These are phyloP conservation scores for Diaporthe longicolla DNA, from an alignment of 2,329 filamentous ascomycete genomes.

Conservation along the genomic window DNA sequence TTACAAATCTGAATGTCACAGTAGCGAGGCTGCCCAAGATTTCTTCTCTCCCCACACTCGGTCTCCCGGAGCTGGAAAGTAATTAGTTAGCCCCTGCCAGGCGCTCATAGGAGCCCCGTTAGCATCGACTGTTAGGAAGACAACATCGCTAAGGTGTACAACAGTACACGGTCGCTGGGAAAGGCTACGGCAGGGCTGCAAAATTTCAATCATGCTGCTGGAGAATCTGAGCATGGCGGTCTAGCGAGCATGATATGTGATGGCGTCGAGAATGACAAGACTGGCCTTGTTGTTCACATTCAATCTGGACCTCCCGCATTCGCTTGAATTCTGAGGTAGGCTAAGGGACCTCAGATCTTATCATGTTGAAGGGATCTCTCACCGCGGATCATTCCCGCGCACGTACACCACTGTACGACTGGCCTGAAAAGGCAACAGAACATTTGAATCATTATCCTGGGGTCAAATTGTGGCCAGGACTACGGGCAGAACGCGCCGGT, in stretches of 20 bases:
- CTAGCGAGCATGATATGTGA: neutral
- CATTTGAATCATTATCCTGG: neutral
- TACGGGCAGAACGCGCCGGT: too few species aligned
- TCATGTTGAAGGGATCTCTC: too few species aligned
- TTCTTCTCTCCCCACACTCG: neutral
- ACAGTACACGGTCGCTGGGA: neutral
- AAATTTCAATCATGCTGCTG: neutral
- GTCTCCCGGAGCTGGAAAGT: neutral
- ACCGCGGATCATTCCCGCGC: too few species aligned
- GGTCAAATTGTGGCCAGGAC: neutral
- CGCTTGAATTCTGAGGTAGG: neutral
- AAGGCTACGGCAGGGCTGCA: neutral
- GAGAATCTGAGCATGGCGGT: neutral
- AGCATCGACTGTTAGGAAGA: neutral
- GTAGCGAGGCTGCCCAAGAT: neutral
- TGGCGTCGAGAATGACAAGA: neutral
- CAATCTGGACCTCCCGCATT: neutral
- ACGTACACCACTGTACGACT: neutral
- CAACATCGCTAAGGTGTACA: neutral
- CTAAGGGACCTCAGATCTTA: neutral
- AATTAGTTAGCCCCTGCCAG: neutral
- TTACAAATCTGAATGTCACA: neutral
- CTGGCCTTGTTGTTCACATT: neutral
- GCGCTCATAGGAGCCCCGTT: neutral
- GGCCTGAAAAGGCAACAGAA: neutral